These are phyloP conservation scores for Zygotorulaspora mrakii DNA, from an alignment of 1,139 yeast species.

Conservation along the genomic window DNA sequence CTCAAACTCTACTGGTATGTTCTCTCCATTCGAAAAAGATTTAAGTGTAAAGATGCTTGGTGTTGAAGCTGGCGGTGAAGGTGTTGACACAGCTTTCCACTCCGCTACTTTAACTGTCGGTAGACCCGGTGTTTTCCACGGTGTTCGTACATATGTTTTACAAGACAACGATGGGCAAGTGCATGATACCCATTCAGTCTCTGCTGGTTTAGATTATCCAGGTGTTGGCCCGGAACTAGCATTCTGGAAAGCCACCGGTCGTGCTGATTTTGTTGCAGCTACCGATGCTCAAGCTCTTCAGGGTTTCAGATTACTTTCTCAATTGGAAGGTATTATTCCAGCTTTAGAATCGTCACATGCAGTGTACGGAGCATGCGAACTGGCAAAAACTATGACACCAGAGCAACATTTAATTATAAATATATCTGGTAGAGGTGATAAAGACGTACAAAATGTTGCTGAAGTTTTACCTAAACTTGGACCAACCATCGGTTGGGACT, in stretches of 20 bases:
- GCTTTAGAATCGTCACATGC: constrained; percentile 98
- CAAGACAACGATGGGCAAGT: constrained; percentile 94
- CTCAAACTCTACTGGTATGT: constrained; percentile 93
- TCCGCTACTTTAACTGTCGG: constrained; percentile 94
- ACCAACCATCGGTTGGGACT: constrained; percentile 90
- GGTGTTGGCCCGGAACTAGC: constrained; percentile 99
- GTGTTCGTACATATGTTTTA: constrained; percentile 88
- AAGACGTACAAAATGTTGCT: constrained; percentile 97
- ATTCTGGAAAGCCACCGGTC: constrained; percentile 87
- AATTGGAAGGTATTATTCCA: constrained; percentile 96
- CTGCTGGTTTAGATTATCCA: constrained; percentile 98
- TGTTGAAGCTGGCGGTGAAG: constrained; percentile 99
- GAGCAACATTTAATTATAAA: constrained; percentile 83
- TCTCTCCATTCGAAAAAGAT: constrained; percentile 88
- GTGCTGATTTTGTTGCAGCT: constrained; percentile 88
- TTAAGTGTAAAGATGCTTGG: constrained; percentile 75
- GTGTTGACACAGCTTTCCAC: constrained; percentile 78
- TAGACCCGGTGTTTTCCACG: constrained; percentile 95
- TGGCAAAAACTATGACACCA: constrained; percentile 77
- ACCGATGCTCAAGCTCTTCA: constrained; percentile 89
- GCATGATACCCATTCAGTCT: constrained; percentile 94
- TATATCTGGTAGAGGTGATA: constrained; percentile 97
- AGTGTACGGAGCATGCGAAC: constrained; percentile 79
- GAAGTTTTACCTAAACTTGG: constrained; percentile 88
- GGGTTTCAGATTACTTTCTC: constrained; percentile 85